Evolutionary conservation across 176 grass and related monocot genomes (phyloP).

Genomic region (Carex myosuroides): DNA sequence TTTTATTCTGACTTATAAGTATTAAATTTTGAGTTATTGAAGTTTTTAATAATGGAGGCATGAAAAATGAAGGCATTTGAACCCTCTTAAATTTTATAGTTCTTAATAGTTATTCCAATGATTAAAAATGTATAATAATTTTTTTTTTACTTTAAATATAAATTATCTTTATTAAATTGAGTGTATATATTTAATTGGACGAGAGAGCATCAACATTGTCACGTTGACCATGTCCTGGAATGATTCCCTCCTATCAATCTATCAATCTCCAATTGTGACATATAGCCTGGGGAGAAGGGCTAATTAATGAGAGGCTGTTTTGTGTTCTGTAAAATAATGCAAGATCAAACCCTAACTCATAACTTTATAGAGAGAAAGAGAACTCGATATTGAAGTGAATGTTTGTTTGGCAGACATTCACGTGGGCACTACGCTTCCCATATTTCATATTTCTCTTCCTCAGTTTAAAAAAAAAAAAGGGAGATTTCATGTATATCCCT

Average conservation of each 20-base stretch:
- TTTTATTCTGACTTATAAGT: too few species aligned
- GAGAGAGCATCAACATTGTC: conserved; percentile 23
- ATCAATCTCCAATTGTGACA: conserved; percentile 29
- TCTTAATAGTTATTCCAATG: too few species aligned
- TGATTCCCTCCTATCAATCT: conserved; percentile 44
- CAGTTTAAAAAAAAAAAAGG: not conserved
- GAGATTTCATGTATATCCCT: too few species aligned
- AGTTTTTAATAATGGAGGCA: too few species aligned
- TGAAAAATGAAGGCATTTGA: too few species aligned
- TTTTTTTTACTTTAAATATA: too few species aligned
- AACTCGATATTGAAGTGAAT: conserved; percentile 73
- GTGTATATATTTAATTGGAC: not conserved
- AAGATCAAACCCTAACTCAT: conserved; percentile 23
- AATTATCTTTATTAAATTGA: not conserved
- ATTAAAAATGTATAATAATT: too few species aligned
- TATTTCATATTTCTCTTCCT: not conserved
- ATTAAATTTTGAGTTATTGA: too few species aligned
- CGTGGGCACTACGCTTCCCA: conserved; percentile 61
- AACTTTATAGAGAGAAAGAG: conserved; percentile 36
- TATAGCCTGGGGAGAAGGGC: not conserved
- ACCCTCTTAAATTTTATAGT: too few species aligned
- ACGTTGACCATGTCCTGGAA: conserved; percentile 62
- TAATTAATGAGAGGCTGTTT: conserved; percentile 38
- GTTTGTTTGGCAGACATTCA: conserved; percentile 99
- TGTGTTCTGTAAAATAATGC: conserved; percentile 21